These are phyloP conservation scores for bread wheat (Triticum aestivum) DNA, from an alignment of 176 grass and related monocot species.

Conservation along the genomic window DNA sequence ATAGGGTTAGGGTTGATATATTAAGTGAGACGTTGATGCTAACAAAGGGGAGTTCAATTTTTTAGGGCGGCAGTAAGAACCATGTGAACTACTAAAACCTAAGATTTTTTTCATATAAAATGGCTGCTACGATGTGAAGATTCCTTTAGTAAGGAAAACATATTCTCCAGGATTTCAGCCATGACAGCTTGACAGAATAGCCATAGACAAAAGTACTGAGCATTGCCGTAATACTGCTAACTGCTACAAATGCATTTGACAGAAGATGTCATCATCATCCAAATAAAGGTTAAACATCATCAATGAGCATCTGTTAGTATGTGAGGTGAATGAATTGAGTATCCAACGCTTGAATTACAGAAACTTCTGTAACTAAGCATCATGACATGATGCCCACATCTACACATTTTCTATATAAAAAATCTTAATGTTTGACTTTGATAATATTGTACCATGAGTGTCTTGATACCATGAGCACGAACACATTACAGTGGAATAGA, in stretches of 20 bases:
- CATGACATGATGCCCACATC: background rate
- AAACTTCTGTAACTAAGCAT: background rate
- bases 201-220: background rate
- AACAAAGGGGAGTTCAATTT: background rate
- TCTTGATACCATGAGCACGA: background rate
- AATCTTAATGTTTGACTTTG: background rate
- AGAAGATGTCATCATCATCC: background rate
- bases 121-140: background rate
- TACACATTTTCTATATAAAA: background rate
- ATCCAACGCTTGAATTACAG: background rate
- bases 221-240: background rate
- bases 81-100: background rate
- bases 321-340: background rate
- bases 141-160: background rate
- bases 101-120: background rate
- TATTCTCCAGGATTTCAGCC: background rate
- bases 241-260: background rate
- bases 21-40: background rate
- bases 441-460: background rate
- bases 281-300: background rate
- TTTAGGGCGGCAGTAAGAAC: background rate
- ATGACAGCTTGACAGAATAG: background rate
- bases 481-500: background rate
- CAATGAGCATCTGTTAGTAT: background rate
- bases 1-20: background rate